Evolutionary conservation across 2,329 filamentous ascomycete genomes (phyloP).

Genomic region (Elsinoe ampelina): DNA sequence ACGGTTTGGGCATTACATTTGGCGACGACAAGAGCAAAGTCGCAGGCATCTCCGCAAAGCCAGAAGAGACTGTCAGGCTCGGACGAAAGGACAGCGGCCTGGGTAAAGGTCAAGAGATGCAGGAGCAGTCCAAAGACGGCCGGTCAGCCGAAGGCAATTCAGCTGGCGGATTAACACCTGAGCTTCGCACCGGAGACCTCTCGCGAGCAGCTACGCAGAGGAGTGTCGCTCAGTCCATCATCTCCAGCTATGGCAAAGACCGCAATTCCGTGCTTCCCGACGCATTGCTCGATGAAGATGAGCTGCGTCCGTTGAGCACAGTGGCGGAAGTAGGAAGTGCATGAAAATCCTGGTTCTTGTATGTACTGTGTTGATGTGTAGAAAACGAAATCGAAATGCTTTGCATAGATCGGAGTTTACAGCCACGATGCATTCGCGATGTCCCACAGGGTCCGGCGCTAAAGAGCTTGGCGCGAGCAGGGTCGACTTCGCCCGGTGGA

Average conservation of each 20-base stretch:
- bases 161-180: neutral
- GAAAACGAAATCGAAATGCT: no score
- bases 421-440: no score
- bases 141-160: neutral
- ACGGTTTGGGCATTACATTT: neutral
- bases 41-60: neutral
- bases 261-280: conserved; percentile 8
- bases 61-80: neutral
- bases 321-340: conserved; percentile 14
- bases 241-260: conserved; percentile 23
- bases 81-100: neutral
- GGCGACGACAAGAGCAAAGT: neutral
- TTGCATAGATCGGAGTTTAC: no score
- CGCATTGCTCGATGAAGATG: conserved; percentile 14
- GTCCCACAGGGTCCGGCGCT: no score
- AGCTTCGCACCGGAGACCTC: neutral
- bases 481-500: no score
- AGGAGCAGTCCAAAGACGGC: neutral
- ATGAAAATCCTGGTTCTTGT: neutral
- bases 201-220: conserved; percentile 22
- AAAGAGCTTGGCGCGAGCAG: no score
- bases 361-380: no score
- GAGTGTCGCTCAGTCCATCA: conserved; percentile 26
- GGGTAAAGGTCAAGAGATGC: neutral
- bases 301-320: conserved; percentile 11